A percentile compares a stretch with the other conserved stretches of the same genome.
Evolutionary conservation across 1,284 basidiomycete species (phyloP).

Genomic region (Mycosarcoma mackinlayi): DNA sequence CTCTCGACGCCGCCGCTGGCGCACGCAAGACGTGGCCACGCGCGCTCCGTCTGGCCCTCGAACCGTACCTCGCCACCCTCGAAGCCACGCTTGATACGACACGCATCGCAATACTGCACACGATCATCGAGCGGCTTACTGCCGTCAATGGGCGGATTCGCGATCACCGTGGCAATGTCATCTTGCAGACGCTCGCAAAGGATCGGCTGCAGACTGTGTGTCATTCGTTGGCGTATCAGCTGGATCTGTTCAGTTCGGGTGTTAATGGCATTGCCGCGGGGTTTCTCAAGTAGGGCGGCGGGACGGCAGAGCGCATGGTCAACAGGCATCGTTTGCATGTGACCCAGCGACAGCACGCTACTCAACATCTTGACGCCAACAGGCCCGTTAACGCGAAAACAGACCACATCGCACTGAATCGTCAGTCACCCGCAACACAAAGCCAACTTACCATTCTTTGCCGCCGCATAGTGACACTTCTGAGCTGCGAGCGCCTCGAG

Average conservation of each 20-base stretch:
- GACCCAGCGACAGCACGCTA: too few species aligned
- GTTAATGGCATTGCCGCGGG: neutral
- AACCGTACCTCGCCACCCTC: neutral
- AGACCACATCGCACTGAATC: too few species aligned
- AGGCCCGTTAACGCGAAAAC: too few species aligned
- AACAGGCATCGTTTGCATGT: too few species aligned
- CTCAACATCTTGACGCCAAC: too few species aligned
- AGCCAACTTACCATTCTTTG: too few species aligned
- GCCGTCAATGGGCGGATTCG: constrained; percentile 21
- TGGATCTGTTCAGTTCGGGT: constrained; percentile 3
- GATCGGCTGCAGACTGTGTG: constrained; percentile 17
- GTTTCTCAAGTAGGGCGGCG: constrained; percentile 2
- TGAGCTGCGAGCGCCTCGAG: too few species aligned
- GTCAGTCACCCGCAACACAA: too few species aligned
- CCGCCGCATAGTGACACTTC: too few species aligned
- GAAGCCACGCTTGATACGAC: constrained; percentile 4
- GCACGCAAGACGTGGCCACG: constrained; percentile 4
- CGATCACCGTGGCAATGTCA: constrained; percentile 26
- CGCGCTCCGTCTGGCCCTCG: constrained; percentile 13
- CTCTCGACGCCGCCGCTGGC: neutral
- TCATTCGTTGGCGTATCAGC: constrained; percentile 26
- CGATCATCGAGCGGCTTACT: constrained; percentile 3
- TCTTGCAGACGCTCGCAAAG: constrained; percentile 23
- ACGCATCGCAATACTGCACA: constrained; percentile 5
- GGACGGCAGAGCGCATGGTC: too few species aligned